Base-by-base conservation (phyloP, 306 rosid genomes). In the Trifolium subterraneum region DNA sequence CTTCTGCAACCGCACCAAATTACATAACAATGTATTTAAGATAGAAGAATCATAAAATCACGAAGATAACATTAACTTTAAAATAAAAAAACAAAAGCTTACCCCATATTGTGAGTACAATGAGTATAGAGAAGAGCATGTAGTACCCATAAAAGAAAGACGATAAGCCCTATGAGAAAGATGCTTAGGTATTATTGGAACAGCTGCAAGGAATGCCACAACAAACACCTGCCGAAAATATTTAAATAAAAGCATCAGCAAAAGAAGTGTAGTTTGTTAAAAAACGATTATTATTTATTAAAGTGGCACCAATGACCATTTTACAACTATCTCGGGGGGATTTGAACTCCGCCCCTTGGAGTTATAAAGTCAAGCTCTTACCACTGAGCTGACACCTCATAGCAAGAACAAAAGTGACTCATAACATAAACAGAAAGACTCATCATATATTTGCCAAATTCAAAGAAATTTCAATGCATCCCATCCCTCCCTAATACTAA, bases 161-260 rank as follows among this genome's bases (percentile, higher is more conserved):
- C 93, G 90, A 84, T 90, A 95, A 19, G 96, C 96, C 82, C 98
- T 90, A 47, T 88, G 85, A 51, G 97, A 92, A 82, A 95, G 90
- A 80, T 74, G 52, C 73, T 15, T 84, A 10, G 99, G 97, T 71
- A 92, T 84, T 84, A 95, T 64, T 7, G 99, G 99, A 68, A 88
- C 36, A 78, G 89, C 79, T 42, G 97, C 99, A 72, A 95, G 90
- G 67, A 90, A 81, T 74, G 93, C 98, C 79, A 95, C 93, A 65
- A 87, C 86, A 85, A 92, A 85, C 84, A 95, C 98, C 99, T 95
- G 82, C 13, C 69, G 71, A 20, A 73, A 79, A 56, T 35, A 71
- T 41, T 64, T 14, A 31, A 10, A 33, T 35, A 5, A 42, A 68
- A 73, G 47, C 44, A 84, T 65, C 59, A 76, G 71, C 54, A 67